Conservation (phyloP, 257 asterid species). For the Fraxinus cuspidata region DNA sequence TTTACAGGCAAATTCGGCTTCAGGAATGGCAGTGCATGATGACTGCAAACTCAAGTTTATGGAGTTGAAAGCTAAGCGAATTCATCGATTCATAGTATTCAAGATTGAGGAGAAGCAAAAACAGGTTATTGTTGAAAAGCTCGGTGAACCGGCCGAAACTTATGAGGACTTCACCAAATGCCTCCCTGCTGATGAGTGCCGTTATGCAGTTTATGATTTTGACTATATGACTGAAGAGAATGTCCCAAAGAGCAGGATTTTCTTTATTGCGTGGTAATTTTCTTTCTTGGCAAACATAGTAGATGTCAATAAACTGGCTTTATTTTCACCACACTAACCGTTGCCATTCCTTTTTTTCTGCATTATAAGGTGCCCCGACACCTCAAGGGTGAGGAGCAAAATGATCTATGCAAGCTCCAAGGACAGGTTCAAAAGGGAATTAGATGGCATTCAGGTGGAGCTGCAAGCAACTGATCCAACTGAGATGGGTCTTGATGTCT, state of each 20-base stretch:
- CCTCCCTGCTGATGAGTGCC: slow-evolving; percentile 49
- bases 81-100: slow-evolving; percentile 38
- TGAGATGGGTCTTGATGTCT: slow-evolving; percentile 44
- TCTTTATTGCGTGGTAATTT: slow-evolving; percentile 44
- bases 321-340: neutral
- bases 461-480: slow-evolving; percentile 52
- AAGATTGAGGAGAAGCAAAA: slow-evolving; percentile 43
- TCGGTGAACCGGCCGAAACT: slow-evolving; percentile 39
- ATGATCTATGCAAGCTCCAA: slow-evolving; percentile 53
- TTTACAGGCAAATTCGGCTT: slow-evolving; percentile 45
- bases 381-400: slow-evolving; percentile 44
- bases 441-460: slow-evolving; percentile 51
- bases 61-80: slow-evolving; percentile 45
- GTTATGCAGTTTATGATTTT: slow-evolving; percentile 45
- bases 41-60: slow-evolving; percentile 44
- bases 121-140: slow-evolving; percentile 46
- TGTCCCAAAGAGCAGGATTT: slow-evolving; percentile 44
- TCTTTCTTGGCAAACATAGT: neutral
- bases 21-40: slow-evolving; percentile 48
- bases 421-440: slow-evolving; percentile 49
- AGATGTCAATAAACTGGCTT: neutral
- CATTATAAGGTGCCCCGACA: slow-evolving; percentile 38
- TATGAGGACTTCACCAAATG: slow-evolving; percentile 41
- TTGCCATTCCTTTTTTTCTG: neutral
- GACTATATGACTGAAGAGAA: slow-evolving; percentile 43